These are phyloP conservation scores for Circinella minor DNA, from an alignment of 371 early-diverging fungal genomes.

Conservation along the genomic window DNA sequence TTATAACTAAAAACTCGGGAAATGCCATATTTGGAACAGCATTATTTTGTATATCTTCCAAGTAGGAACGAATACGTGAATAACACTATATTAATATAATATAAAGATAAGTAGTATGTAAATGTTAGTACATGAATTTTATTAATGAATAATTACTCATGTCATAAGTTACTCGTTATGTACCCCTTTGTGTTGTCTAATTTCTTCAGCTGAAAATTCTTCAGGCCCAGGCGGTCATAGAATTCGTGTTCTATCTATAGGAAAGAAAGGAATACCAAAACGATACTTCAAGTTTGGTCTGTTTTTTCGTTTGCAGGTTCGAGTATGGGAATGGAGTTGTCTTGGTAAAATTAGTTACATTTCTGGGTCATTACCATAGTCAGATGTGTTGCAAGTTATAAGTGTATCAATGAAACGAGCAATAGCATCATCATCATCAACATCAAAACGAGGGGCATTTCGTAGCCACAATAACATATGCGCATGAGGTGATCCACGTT, in stretches of 20 bases:
- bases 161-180: too few species aligned
- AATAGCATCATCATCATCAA: not conserved
- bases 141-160: too few species aligned
- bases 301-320: slow-evolving; percentile 7
- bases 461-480: slow-evolving; percentile 1
- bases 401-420: not conserved
- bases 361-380: not conserved
- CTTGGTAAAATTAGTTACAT: not conserved
- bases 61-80: too few species aligned
- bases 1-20: too few species aligned
- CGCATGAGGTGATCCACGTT: slow-evolving; percentile 10
- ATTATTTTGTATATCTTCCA: too few species aligned
- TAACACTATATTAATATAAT: too few species aligned
- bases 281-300: not conserved
- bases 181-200: not conserved
- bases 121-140: too few species aligned
- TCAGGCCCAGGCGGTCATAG: not conserved
- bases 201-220: not conserved
- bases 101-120: too few species aligned
- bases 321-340: not conserved
- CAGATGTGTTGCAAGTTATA: not conserved
- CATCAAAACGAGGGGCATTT: not conserved
- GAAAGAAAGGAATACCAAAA: slow-evolving; percentile 5
- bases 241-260: slow-evolving; percentile 1
- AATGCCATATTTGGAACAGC: too few species aligned